These are phyloP conservation scores for Fraxinus platypoda DNA, from an alignment of 305 asterid genomes.

Conservation along the genomic window DNA sequence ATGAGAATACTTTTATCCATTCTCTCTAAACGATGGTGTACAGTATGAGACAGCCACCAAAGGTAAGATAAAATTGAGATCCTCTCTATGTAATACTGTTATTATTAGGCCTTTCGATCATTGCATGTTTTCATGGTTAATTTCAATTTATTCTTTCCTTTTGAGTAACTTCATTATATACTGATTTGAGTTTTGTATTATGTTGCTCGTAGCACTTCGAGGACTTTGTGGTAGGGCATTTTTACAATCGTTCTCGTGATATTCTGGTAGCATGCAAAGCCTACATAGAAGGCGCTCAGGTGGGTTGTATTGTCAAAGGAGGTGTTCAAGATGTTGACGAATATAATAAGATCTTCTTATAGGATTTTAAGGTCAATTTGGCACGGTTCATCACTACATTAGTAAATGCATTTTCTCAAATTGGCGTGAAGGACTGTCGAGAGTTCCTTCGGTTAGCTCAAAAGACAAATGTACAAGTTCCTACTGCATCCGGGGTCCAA, in stretches of 20 bases:
- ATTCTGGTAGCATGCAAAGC: conserved; percentile 76
- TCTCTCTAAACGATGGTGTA: conserved; percentile 76
- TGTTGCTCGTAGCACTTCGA: conserved; percentile 60
- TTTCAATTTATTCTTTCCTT: background rate
- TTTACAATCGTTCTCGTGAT: conserved; percentile 50
- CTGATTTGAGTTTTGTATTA: conserved; percentile 11
- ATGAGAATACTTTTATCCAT: conserved; percentile 56
- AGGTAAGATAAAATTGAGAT: conserved; percentile 40
- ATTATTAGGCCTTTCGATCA: background rate
- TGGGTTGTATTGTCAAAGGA: conserved; percentile 74
- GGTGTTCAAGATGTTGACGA: conserved; percentile 72
- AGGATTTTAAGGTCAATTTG: too few relatives aligned
- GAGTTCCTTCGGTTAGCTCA: too few relatives aligned
- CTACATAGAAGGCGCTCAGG: conserved; percentile 75
- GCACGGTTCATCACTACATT: too few relatives aligned
- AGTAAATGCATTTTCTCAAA: too few relatives aligned
- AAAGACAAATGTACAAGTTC: too few relatives aligned
- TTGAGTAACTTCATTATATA: background rate
- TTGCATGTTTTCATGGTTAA: background rate
- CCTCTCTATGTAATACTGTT: background rate
- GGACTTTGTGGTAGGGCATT: conserved; percentile 72
- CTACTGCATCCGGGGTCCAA: too few relatives aligned
- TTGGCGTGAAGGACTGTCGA: too few relatives aligned
- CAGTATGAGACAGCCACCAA: conserved; percentile 77
- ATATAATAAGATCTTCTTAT: conserved; percentile 29